Conservation (phyloP, 306 rosid species). For the Boehmeria nivea region DNA sequence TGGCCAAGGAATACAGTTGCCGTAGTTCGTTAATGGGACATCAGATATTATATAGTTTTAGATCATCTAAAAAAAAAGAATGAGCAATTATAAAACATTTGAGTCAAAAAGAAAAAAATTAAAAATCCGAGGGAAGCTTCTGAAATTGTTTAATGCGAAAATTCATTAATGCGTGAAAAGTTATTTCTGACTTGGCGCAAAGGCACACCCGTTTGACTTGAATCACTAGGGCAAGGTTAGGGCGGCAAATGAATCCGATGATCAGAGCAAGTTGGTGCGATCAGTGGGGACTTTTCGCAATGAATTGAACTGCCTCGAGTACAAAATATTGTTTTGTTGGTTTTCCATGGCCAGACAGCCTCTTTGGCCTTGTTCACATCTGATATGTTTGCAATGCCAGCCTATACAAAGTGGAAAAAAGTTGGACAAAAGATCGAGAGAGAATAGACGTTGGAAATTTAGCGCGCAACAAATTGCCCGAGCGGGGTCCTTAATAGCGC, state of each 20-base stretch:
- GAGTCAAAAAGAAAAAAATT: neutral
- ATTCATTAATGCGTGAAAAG: neutral
- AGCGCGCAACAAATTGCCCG: too few species aligned
- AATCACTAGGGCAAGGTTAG: too few species aligned
- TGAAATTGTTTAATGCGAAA: neutral
- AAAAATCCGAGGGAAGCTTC: neutral
- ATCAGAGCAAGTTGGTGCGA: neutral
- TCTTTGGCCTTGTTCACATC: neutral
- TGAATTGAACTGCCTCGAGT: neutral
- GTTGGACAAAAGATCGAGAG: too few species aligned
- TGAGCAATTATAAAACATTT: too few species aligned
- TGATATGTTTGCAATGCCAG: slow-evolving; percentile 8
- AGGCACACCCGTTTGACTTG: too few species aligned
- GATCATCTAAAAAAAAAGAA: too few species aligned
- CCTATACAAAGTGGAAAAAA: neutral
- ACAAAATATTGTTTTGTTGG: neutral
- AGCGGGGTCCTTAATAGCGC: neutral
- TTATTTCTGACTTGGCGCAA: too few species aligned
- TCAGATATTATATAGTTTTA: too few species aligned
- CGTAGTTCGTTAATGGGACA: too few species aligned
- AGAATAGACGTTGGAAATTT: too few species aligned
- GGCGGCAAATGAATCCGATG: neutral
- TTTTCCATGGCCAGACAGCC: neutral
- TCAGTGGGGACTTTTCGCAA: neutral
- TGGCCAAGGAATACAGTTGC: too few species aligned